Evolutionary conservation across 768 basidiomycete species (phyloP), one percentile per base, ranked within the genome.

Genomic region (Rhodocollybia butyracea): DNA sequence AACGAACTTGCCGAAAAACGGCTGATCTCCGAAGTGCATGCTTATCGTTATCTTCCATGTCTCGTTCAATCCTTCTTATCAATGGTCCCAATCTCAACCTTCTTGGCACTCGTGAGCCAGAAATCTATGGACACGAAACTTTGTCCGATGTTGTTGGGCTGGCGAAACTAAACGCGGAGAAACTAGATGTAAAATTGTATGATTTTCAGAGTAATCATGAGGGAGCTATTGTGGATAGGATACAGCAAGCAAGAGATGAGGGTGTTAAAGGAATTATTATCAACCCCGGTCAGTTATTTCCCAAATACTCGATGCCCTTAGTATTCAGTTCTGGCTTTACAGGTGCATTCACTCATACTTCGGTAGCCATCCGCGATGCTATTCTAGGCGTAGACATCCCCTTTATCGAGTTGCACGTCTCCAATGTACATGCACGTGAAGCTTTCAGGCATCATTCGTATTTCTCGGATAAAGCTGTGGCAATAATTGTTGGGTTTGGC

Each of bases 131-230:
- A 22, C 27, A 45, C 19, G 58, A 57, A 19, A 61, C 63, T 5
- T 57, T 64, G 2, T 26, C 34, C 29, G 58, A 64, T 36, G 58
- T 64, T 21, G 57, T 60, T 32, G 22, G 38, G 27, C 50, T 22
- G 21, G 47, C 51, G 41, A 60, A 56, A 11, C 30, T 54, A 5
- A 41, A 45, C 3, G 63, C 61, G 8, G 47, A 57, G 4, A 50
- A 47, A 22, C 51, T 56, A 2, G 61, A 57, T 17, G 63, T 56
- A 15, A 46, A 17, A 1, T 39, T 64, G n/a, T 40, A 38, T 2
- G 63, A 58, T 3, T 64, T 63, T 29, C 63, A 64, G 55, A 63
- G 60, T 42, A 64, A 63, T 55, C 63, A 64, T 42, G 61, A 64
- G 32, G 63, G 62, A 26, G 60, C 56, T 6, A 63, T 64, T 19